Evolutionary conservation across 164 flowering plant species (phyloP).

Genomic region (Sedum album): DNA sequence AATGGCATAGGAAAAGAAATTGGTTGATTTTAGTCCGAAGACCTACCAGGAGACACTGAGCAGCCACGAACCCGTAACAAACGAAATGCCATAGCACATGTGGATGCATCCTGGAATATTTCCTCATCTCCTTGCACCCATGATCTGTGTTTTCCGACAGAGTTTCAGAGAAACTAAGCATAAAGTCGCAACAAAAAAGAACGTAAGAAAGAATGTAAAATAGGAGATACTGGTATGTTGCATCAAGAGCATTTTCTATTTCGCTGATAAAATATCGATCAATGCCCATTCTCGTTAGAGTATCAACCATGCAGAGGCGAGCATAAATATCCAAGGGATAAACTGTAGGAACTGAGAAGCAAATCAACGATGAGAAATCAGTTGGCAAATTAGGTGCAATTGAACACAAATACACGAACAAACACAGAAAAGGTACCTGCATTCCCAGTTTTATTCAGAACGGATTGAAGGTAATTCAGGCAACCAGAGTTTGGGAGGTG

Average conservation of each 20-base stretch:
- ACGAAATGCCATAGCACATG: conserved; percentile 71
- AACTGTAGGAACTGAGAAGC: conserved; percentile 64
- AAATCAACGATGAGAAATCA: background rate
- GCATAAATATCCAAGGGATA: conserved; percentile 57
- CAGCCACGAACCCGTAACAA: conserved; percentile 56
- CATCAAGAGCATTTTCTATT: conserved; percentile 45
- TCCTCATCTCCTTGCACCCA: conserved; percentile 72
- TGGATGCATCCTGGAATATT: conserved; percentile 39
- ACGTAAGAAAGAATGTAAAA: background rate
- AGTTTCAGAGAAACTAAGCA: background rate
- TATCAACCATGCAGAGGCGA: conserved; percentile 55
- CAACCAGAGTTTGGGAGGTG: conserved; percentile 41
- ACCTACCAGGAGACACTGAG: conserved; percentile 52
- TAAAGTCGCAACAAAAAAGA: background rate
- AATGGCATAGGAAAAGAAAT: background rate
- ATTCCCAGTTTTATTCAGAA: conserved; percentile 45
- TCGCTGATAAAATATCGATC: conserved; percentile 54
- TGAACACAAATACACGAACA: background rate
- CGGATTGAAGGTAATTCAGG: conserved; percentile 47
- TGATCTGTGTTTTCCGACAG: conserved; percentile 26
- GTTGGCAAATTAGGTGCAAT: background rate
- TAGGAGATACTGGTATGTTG: conserved; percentile 47
- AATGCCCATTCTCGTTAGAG: conserved; percentile 61
- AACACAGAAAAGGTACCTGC: conserved; percentile 38
- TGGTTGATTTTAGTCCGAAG: background rate